Base-by-base conservation (phyloP, 306 rosid genomes). In the Sphenostylis stenocarpa region DNA sequence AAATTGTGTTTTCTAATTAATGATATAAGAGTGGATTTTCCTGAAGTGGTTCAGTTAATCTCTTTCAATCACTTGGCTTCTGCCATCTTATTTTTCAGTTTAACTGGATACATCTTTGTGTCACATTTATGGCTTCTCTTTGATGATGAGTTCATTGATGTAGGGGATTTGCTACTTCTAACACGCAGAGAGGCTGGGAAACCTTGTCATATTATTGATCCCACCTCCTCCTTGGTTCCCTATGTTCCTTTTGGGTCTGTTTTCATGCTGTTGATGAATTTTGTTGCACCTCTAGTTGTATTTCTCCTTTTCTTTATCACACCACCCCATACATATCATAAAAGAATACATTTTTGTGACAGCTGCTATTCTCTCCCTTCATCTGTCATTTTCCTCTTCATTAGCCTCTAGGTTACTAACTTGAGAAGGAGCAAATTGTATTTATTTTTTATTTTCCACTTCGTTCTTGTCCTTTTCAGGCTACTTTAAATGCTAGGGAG, bases 401-500 rank as follows among this genome's bases (percentile, higher is more conserved):
- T 33, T 29, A 15, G 74, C 43, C 77, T 75, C 71, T 21, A 8
- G 48, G 43, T 51, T 81, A 15, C 58, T 58, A 67, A 48, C 55
- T 8, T 51, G 64, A 16, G 79, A 63, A 23, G 64, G 49, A 78
- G 58, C 19, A 17, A 44, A 44, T 11, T 79, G 53, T 51, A 31
- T 36, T 48, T 56, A 53, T 82, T 8, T 39, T 38, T 57, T 60
- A 9, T 17, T 55, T 52, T 33, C 3, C 23, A 48, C 61, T 66
- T 41, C 66, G 11, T 45, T 76, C 28, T n/a, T 75, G 43, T 80
- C 39, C 23, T 38, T 84, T 84, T 67, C 78, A 94, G 98, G 98
- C 98, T 36, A 87, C 53, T 87, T 85, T 84, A 70, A 94, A 94
- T 77, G 90, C 98, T 21, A 84, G 98, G 84, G 98, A 94, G 77